Evolutionary conservation across 2,329 filamentous ascomycete genomes (phyloP), one percentile per base, ranked within the genome.

Genomic region (Aspergillus vadensis): DNA sequence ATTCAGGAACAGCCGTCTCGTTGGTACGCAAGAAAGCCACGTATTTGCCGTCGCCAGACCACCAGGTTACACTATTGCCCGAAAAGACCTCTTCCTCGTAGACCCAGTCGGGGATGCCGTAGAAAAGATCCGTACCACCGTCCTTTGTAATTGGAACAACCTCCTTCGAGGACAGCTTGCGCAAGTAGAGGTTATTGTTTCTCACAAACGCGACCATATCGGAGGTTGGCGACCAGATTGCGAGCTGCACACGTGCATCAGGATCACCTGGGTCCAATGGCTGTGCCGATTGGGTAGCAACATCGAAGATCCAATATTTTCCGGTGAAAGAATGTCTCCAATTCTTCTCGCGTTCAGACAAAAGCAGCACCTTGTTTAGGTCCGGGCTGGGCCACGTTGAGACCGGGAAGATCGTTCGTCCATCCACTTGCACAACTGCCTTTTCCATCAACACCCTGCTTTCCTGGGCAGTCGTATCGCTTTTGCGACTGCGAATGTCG

Each of bases 101-200:
- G 0, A 98, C 95, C 95, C 95, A 99, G 75, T 99, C 96, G 0
- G 95, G 95, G 19, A 97, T 87, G 17, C 95, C 95, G 70, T 99
- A 97, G 77, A 99, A 99, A 61, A 95, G 86, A 68, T 98, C 88
- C 0, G 87, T 82, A 0, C 94, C 91, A 12, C 96, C 95, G 72
- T 99, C 94, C 57, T 82, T 86, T 1, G 95, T 98, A 68, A 99
- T 89, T 63, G 89, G 86, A 5, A 84, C 82, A 4, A 91, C 84
- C 15, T 83, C 78, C 19, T 85, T 79, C 4, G 83, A 85, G 12
- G 83, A 79, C 30, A 91, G 69, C 56, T 86, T 87, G 55, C 95
- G 88, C 48, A 98, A 79, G 72, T 87, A 98, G 69, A 99, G 80
- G 74, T 99, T 97, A 78, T 99, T 98, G 63, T 92, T 85, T 65